Percentiles rank a stretch among this genome's conserved stretches.
phyloP scores from a whole-genome alignment of 1,139 yeast genomes.

The Taphrina communis region DNA sequence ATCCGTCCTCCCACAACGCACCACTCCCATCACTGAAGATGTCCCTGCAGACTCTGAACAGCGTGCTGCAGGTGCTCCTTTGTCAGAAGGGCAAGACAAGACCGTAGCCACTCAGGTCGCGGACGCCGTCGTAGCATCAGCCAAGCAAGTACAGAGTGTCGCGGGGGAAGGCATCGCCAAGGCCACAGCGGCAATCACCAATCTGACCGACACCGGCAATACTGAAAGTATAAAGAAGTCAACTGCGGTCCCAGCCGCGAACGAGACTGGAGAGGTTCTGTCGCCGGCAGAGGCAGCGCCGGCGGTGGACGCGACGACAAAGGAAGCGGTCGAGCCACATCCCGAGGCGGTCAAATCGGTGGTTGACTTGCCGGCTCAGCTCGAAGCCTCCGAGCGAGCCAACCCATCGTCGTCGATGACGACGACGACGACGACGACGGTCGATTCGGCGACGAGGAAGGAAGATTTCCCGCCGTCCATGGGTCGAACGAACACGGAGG shows the following conservation, averaged over 20 bases:
- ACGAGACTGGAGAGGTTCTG: background rate
- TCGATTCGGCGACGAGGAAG: too few relatives aligned
- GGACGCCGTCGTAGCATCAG: slow-evolving; percentile 2
- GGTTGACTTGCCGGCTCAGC: slow-evolving; percentile 19
- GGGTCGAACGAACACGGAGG: slow-evolving; percentile 17
- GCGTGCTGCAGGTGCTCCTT: background rate
- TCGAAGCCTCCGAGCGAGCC: background rate
- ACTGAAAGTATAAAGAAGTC: background rate
- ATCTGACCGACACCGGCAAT: background rate
- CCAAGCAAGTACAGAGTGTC: slow-evolving; percentile 1
- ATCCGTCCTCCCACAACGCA: slow-evolving; percentile 2
- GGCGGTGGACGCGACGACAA: slow-evolving; percentile 5
- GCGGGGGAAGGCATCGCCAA: slow-evolving; percentile 10
- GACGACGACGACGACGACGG: too few relatives aligned
- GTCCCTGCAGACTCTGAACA: background rate
- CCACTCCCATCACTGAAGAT: background rate
- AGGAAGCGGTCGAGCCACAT: slow-evolving; percentile 22
- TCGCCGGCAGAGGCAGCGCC: slow-evolving; percentile 24
- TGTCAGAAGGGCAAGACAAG: background rate
- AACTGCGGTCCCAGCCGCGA: background rate
- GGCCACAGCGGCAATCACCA: slow-evolving; percentile 5
- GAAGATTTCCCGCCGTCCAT: slow-evolving; percentile 22
- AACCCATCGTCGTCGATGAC: background rate
- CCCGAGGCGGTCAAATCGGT: slow-evolving; percentile 13
- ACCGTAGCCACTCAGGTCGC: background rate